Evolutionary conservation across 768 basidiomycete genomes (phyloP), one percentile per base, ranked within the genome.

Genomic region (Mycena olivaceomarginata): DNA sequence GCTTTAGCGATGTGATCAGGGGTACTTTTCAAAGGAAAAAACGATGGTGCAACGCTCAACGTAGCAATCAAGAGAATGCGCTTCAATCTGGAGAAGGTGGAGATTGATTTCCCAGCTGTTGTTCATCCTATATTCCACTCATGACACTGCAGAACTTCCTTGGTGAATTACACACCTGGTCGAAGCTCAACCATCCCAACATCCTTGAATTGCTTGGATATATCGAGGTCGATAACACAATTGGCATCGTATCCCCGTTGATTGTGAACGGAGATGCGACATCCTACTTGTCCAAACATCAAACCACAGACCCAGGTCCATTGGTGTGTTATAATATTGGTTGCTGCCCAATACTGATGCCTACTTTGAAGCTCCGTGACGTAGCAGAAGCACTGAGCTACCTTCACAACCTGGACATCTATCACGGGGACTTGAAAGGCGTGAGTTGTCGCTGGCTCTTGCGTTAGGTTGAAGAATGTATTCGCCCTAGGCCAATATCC

Each of bases 361-460:
- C 22, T 22, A 56, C 53, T 56, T 56, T 56, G 53, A 56, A 56
- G 53, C 53, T 56, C 53, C n/a, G 53, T 56, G 53, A 56, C 53
- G 53, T 56, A n/a, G 53, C 53, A 11, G 53, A 56, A n/a, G 53
- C 53, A n/a, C 53, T 56, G n/a, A 22, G n/a, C 53, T 56, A 56
- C 53, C 53, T 56, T 56, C 53, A 56, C 20, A 22, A 22, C 20
- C n/a, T 56, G 53, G 22, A 25, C 20, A 56, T 56, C 53, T 56
- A 56, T 56, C 53, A 56, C 53, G 53, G 53, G 53, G 53, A 56
- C 53, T 56, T 56, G 53, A 56, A 56, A 56, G 53, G 53, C 53
- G 53, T 56, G 20, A 56, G 53, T 56, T 22, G 53, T 56, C 53
- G n/a, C 53, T 22, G 16, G 15, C n/a, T n/a, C 53, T 11, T n/a